Base-by-base conservation (phyloP, 2,329 filamentous ascomycete genomes). In the Zymoseptoria tritici region DNA sequence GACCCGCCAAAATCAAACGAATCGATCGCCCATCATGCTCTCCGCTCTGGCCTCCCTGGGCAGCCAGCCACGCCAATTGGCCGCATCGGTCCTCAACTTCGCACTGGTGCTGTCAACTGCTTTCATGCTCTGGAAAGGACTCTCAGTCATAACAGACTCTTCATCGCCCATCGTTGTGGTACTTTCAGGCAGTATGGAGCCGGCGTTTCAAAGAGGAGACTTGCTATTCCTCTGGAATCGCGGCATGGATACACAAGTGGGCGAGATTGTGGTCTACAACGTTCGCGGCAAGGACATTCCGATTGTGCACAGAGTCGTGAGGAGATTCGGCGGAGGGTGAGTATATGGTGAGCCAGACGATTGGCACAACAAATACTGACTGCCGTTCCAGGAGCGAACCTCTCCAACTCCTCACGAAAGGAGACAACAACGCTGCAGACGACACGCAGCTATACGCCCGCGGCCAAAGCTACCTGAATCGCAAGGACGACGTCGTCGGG, bases 281-380 rank as follows among this genome's bases (percentile, higher is more conserved):
- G 89, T 96, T 57, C 84, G 85, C 73, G 91, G 88, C 60, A 99
- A 97, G 80, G 90, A 96, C 66, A 97, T 99, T 64, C 94, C 94
- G 29, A 99, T 99, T 75, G 94, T 99, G 66, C 94, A 99, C 78
- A 82, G 94, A 55, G 83, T 97, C 9, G 88, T 97, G 57, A 84
- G 92, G 76, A 80, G 81, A 65, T 86, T 84, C 74, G 83, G 83
- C 54, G 80, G 80, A 73, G 78, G 78, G 81, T 83, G 70, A 78
- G 80, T 75, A 21, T 24, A 24, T 24, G 22, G 1, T 24, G 22
- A 22, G 21, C 21, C 21, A 22, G 21, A 22, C 21, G 4, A 22
- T 22, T 22, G 2, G 4, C 21, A 22, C 21, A 22, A 22, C 21
- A 22, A 2, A 2, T 22, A 4, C 21, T 49, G 21, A 26, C 26